Conservation (phyloP, 306 rosid species). For the Luffa aegyptiaca region DNA sequence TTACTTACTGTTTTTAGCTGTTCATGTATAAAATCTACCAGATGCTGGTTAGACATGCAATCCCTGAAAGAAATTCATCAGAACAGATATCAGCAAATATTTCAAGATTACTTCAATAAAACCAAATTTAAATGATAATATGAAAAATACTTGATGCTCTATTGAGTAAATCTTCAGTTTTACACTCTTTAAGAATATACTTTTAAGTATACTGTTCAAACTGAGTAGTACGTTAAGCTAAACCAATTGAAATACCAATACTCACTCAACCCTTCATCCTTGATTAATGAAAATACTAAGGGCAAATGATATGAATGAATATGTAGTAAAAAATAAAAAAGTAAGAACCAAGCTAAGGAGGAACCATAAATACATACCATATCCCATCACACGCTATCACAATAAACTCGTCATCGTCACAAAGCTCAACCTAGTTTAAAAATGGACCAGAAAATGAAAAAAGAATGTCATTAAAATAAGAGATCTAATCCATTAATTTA, state of each 20-base stretch:
- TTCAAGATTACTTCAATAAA: not conserved
- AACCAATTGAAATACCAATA: not conserved
- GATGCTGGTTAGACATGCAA: constrained; percentile 93
- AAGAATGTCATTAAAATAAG: constrained; percentile 2
- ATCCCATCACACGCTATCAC: constrained; percentile 85
- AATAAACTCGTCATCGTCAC: constrained; percentile 77
- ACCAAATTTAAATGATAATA: not conserved
- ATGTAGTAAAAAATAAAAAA: not conserved
- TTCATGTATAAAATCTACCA: constrained; percentile 72
- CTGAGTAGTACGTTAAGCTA: not conserved
- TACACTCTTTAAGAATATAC: not conserved
- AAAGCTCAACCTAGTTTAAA: constrained; percentile 62
- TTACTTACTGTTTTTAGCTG: constrained; percentile 51
- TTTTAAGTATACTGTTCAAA: not conserved
- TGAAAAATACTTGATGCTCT: not conserved
- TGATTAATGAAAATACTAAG: not conserved
- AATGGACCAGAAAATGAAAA: not conserved
- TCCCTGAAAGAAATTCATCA: constrained; percentile 58
- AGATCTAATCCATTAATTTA: not conserved
- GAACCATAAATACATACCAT: constrained; percentile 49
- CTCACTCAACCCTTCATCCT: not conserved
- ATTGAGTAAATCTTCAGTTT: not conserved
- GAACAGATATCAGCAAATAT: constrained; percentile 10
- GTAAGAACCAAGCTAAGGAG: not conserved
- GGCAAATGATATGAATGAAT: not conserved